Evolutionary conservation across 164 flowering plant genomes (phyloP), one percentile per base, ranked within the genome.

Genomic region (Magnolia sinica): DNA sequence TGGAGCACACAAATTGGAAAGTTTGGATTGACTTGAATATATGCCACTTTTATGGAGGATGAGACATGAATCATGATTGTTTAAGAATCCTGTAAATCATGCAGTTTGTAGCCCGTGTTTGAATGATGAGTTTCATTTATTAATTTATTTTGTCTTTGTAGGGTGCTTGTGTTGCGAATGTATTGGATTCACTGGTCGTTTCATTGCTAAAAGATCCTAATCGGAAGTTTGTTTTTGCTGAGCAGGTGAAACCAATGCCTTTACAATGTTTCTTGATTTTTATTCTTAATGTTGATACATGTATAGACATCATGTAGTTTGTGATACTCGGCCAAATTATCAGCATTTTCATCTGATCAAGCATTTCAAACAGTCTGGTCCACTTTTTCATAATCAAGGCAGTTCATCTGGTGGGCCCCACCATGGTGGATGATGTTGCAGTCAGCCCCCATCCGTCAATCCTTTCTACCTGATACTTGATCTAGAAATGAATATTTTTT

Each of bases 91-190:
- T 37, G 45, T 37, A 37, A 37, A 37, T 37, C 45, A 37, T 37
- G 45, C 45, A 37, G 45, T 13, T 27, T 58, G 22, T 58, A 37
- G 20, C 23, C 52, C 22, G 8, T 74, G 7, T 18, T 9, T 31
- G 51, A 31, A 13, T 59, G 51, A 11, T 29, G 2, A 16, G 20
- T 72, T 22, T 20, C 20, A 3, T 23, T 55, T 61, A 59, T 55
- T 55, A 11, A 11, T 55, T 16, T 8, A 11, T 55, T 55, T 16
- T 10, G 4, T 55, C 13, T 4, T 31, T 45, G 85, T 67, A 94
- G 97, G 92, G 90, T 58, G 94, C 97, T 0, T 88, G 92, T 73
- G 93, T 94, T 37, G 82, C 86, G 83, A 88, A 91, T 82, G 87
- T 84, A 74, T 78, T 94, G 77, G 98, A 94, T 74, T 94, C 98